These are phyloP conservation scores for Lindgomyces ingoldianus DNA, from an alignment of 495 filamentous ascomycete genomes.

Conservation along the genomic window DNA sequence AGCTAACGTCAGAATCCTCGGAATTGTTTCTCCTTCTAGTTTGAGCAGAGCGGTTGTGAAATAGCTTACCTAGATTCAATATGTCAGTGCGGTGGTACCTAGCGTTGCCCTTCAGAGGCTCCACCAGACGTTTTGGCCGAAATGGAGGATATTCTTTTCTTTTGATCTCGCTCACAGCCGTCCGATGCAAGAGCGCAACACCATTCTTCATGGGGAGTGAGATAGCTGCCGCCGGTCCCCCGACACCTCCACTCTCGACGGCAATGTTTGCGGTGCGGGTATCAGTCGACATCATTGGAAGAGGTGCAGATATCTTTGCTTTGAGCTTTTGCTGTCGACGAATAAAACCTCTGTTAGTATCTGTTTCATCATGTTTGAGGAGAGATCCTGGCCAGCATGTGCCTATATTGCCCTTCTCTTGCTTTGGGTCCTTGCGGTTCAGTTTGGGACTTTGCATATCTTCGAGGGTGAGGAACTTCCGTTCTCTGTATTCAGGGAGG, in stretches of 20 bases:
- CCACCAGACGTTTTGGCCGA: not conserved
- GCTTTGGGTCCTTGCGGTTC: not conserved
- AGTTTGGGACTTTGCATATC: constrained; percentile 2
- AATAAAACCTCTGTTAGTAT: not conserved
- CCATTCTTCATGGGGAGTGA: constrained; percentile 8
- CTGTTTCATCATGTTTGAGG: not conserved
- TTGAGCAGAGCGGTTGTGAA: not conserved
- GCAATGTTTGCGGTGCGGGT: not conserved
- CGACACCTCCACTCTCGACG: constrained; percentile 15
- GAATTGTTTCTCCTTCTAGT: not conserved
- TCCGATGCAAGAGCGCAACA: not conserved
- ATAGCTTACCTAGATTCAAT: constrained; percentile 8
- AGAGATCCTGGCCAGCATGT: no score
- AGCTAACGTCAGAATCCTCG: constrained; percentile 22
- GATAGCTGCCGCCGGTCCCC: constrained; percentile 2
- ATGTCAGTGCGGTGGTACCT: not conserved
- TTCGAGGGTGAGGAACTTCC: constrained; percentile 1
- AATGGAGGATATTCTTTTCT: not conserved
- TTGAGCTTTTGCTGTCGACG: constrained; percentile 12
- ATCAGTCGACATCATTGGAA: constrained; percentile 3
- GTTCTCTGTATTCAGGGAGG: not conserved
- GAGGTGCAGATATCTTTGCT: constrained; percentile 21
- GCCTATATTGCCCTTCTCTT: no score
- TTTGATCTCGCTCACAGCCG: not conserved
- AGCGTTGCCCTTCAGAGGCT: no score